Conservation (phyloP, 208 protist species). For the Spongospora subterranea region DNA sequence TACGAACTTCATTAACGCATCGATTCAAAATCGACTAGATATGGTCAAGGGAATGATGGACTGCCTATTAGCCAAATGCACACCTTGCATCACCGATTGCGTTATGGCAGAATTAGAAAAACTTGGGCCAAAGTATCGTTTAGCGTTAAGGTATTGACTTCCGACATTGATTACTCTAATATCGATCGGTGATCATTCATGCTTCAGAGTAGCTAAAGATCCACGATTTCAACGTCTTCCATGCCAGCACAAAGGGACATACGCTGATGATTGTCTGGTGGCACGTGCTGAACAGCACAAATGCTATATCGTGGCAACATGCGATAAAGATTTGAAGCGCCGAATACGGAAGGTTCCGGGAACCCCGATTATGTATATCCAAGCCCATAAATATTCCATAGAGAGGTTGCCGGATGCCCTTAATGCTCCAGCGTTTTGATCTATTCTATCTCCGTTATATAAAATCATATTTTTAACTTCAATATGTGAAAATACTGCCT, state of each 20-base stretch:
- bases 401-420: slow-evolving; percentile 93
- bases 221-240: slow-evolving; percentile 93
- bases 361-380: slow-evolving; percentile 97
- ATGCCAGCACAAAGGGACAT: slow-evolving; percentile 93
- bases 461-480: not conserved
- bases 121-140: slow-evolving; percentile 85
- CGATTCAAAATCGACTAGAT: slow-evolving; percentile 99
- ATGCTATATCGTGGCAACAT: slow-evolving; percentile 87
- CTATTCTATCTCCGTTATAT: not conserved
- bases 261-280: slow-evolving; percentile 99
- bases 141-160: slow-evolving; percentile 70
- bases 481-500: too few relatives aligned
- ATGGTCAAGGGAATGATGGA: slow-evolving; percentile 96
- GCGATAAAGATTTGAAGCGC: slow-evolving; percentile 94
- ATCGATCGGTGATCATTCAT: too few relatives aligned
- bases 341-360: slow-evolving; percentile 93
- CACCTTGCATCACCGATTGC: slow-evolving; percentile 95
- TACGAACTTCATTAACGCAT: slow-evolving; percentile 99
- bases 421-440: not conserved
- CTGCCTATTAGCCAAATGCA: slow-evolving; percentile 96
- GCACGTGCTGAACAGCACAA: slow-evolving; percentile 84
- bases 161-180: slow-evolving; percentile 65
- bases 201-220: slow-evolving; percentile 91
- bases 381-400: slow-evolving; percentile 93
- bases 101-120: slow-evolving; percentile 99